Percentiles rank a stretch among this genome's conserved stretches.
phyloP scores from a whole-genome alignment of 208 protist species.

The Trypanosoma rangeli region DNA sequence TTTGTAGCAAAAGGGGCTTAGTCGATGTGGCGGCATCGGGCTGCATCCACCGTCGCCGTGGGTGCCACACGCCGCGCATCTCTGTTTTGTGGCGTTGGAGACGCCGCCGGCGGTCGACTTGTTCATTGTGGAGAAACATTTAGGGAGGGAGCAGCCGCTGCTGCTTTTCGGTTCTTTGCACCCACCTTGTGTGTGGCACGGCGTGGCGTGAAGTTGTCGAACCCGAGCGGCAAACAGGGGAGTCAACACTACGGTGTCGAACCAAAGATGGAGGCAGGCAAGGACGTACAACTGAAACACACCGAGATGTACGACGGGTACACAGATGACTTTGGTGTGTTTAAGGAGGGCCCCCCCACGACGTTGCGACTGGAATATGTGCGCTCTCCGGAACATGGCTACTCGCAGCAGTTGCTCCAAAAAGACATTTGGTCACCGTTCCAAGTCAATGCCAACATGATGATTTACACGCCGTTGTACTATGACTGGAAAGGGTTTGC shows the following conservation, averaged over 20 bases:
- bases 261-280: conserved; percentile 84
- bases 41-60: neutral
- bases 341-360: conserved; percentile 89
- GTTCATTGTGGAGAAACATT: neutral
- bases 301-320: conserved; percentile 94
- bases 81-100: neutral
- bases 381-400: conserved; percentile 83
- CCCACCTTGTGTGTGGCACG: conserved; percentile 10
- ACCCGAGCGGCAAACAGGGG: conserved; percentile 81
- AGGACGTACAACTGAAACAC: conserved; percentile 87
- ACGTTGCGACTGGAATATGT: conserved; percentile 90
- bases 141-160: neutral
- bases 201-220: conserved; percentile 73
- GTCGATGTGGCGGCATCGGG: neutral
- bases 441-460: conserved; percentile 84
- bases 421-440: conserved; percentile 93
- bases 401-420: conserved; percentile 80
- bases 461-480: conserved; percentile 89
- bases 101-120: neutral
- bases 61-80: neutral
- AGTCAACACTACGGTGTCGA: conserved; percentile 87
- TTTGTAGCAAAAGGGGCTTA: neutral
- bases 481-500: conserved; percentile 89
- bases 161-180: neutral
- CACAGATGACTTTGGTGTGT: conserved; percentile 92